A percentile compares a stretch with the other conserved stretches of the same genome.
phyloP scores from a whole-genome alignment of 164 flowering plant species.

The Aristolochia contorta region DNA sequence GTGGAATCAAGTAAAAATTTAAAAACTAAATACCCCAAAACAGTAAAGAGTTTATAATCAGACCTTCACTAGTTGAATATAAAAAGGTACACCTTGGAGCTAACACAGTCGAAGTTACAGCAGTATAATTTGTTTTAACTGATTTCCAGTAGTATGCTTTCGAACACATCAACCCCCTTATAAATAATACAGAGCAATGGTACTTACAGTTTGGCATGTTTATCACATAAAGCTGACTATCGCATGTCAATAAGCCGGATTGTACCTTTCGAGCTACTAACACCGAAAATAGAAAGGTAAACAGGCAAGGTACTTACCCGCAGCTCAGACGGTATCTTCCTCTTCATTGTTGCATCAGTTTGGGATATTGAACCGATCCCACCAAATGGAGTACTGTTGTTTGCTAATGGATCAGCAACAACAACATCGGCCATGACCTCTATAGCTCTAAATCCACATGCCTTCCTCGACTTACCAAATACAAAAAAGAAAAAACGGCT shows the following conservation, averaged over 20 bases:
- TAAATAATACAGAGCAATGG: background rate
- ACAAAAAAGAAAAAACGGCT: too few relatives aligned
- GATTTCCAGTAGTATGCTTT: too few relatives aligned
- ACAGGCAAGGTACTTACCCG: conserved; percentile 38
- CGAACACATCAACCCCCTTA: too few relatives aligned
- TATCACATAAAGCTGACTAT: conserved; percentile 80
- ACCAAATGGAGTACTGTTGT: conserved; percentile 15
- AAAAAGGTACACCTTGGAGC: too few relatives aligned
- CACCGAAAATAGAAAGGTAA: background rate
- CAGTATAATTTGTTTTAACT: too few relatives aligned
- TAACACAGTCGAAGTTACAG: too few relatives aligned
- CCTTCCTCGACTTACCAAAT: background rate
- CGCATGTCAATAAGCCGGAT: conserved; percentile 82
- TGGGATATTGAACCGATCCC: conserved; percentile 19
- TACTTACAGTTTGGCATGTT: conserved; percentile 72
- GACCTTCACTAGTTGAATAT: too few relatives aligned
- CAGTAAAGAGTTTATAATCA: too few relatives aligned
- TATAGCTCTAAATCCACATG: conserved; percentile 9
- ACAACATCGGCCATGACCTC: conserved; percentile 20
- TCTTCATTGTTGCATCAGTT: conserved; percentile 29
- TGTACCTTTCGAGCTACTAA: conserved; percentile 82
- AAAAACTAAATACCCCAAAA: too few relatives aligned
- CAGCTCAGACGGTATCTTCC: conserved; percentile 86
- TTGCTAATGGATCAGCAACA: conserved; percentile 18
- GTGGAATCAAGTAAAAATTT: too few relatives aligned